Evolutionary conservation across 805 yeast species (phyloP), one percentile per base, ranked within the genome.

Genomic region (Yarrowia alimentaria): DNA sequence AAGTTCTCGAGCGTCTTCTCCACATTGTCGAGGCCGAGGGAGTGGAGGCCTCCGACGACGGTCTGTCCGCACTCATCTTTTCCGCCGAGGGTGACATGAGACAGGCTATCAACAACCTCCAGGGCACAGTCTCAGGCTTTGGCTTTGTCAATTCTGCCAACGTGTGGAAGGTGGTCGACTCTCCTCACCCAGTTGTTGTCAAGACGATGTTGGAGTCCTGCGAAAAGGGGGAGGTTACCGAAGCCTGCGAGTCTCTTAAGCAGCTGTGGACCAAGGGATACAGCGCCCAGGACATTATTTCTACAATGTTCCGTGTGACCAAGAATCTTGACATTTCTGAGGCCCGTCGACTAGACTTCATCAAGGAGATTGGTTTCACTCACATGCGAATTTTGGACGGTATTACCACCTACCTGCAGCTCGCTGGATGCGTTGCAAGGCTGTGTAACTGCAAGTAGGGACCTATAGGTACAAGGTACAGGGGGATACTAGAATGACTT

Each of bases 81-180:
- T 83, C 97, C 0, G 94, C 96, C 0, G 99, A 93, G 63, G 99
- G 99, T 54, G 99, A 93, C 64, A 91, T 93, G 99, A 80, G 99
- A 66, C 99, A 93, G 67, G 99, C 98, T 0, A 78, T 93, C 40
- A 93, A 93, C 63, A 93, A 93, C 66, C 65, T 93, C 54, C 99
- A 93, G 64, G 83, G 95, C 61, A 89, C 97, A 0, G 91, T 83
- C 24, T 88, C 96, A 1, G 99, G 99, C 2, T 90, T 90, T 68
- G 90, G 85, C 3, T 75, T 85, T 51, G 96, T 93, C n/a, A 85
- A 80, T 61, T 88, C 88, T 38, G 88, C 85, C 31, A 91, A 90
- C 60, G 99, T 93, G 13, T 93, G 89, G 74, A 87, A 85, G 64
- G 86, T 93, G 53, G 98, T 93, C 3, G 99, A 93, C 64, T 84